These are phyloP conservation scores for Citrus sinensis DNA, from an alignment of 345 rosid genomes.

Conservation along the genomic window DNA sequence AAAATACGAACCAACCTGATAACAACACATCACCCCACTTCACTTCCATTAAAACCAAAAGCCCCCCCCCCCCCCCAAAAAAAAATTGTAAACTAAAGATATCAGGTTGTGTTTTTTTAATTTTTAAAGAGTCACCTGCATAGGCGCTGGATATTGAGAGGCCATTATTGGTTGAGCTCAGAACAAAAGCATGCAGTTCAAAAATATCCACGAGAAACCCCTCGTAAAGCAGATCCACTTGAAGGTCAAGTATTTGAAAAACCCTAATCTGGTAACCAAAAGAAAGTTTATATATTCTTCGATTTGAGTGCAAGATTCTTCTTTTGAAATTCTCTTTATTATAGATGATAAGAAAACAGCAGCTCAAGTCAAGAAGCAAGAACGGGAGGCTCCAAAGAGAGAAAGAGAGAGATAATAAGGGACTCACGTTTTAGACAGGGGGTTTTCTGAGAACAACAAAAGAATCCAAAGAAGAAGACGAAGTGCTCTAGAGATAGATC, in stretches of 20 bases:
- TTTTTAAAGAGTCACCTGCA: conserved; percentile 37
- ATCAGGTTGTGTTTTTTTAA: background rate
- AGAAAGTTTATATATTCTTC: too few relatives aligned
- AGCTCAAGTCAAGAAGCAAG: background rate
- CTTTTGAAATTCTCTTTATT: too few relatives aligned
- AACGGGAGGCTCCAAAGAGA: background rate
- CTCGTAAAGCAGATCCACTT: conserved; percentile 5
- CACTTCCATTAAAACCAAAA: background rate
- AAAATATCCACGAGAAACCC: conserved; percentile 16
- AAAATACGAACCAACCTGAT: conserved; percentile 92
- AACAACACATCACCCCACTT: background rate
- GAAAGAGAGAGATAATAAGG: background rate
- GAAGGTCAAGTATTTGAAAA: background rate
- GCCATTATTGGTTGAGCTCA: conserved; percentile 43
- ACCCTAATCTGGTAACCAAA: conserved; percentile 7
- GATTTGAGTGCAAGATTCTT: too few relatives aligned
- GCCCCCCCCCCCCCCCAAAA: background rate
- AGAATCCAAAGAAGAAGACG: background rate
- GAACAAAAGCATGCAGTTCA: conserved; percentile 18
- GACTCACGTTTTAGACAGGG: too few relatives aligned
- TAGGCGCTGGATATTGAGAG: conserved; percentile 57
- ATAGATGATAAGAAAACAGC: too few relatives aligned
- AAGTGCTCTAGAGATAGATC: background rate
- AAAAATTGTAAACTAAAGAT: background rate
- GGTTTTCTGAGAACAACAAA: background rate